Evolutionary conservation across 2,329 filamentous ascomycete species (phyloP).

Genomic region (Fusarium scirpi): DNA sequence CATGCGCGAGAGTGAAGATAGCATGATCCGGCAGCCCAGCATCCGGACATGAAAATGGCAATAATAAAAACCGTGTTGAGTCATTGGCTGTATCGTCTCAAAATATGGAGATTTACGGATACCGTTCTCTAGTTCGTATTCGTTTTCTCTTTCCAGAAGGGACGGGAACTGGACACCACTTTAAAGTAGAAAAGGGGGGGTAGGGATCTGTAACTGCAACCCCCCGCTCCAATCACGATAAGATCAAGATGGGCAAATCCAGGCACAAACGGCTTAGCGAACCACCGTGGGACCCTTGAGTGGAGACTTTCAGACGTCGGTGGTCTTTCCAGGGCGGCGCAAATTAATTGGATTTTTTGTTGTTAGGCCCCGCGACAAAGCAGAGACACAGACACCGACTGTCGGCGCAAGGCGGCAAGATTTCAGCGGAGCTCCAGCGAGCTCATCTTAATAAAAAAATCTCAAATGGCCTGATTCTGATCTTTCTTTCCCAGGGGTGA

Average conservation of each 20-base stretch:
- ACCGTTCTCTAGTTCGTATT: constrained; percentile 41
- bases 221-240: constrained; percentile 42
- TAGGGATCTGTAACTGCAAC: constrained; percentile 1
- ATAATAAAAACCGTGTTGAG: constrained; percentile 1
- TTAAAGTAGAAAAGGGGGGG: not conserved
- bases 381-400: constrained; percentile 10
- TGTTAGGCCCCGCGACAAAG: not conserved
- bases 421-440: constrained; percentile 21
- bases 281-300: constrained; percentile 35
- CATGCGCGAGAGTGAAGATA: constrained; percentile 38
- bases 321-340: not conserved
- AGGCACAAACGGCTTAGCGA: constrained; percentile 35
- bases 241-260: constrained; percentile 42
- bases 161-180: constrained; percentile 9
- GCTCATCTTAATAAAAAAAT: constrained; percentile 31
- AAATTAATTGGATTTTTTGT: constrained; percentile 25
- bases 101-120: not conserved
- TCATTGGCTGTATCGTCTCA: constrained; percentile 19
- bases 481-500: not conserved
- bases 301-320: not conserved
- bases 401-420: constrained; percentile 20
- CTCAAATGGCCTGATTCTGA: constrained; percentile 20
- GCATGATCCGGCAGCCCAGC: constrained; percentile 40
- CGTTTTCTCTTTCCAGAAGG: constrained; percentile 29
- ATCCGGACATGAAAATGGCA: constrained; percentile 10